Percentiles rank a stretch among this genome's conserved stretches.
Evolutionary conservation across 2,329 filamentous ascomycete genomes (phyloP).

Genomic region (Cladobotryum protrusum): DNA sequence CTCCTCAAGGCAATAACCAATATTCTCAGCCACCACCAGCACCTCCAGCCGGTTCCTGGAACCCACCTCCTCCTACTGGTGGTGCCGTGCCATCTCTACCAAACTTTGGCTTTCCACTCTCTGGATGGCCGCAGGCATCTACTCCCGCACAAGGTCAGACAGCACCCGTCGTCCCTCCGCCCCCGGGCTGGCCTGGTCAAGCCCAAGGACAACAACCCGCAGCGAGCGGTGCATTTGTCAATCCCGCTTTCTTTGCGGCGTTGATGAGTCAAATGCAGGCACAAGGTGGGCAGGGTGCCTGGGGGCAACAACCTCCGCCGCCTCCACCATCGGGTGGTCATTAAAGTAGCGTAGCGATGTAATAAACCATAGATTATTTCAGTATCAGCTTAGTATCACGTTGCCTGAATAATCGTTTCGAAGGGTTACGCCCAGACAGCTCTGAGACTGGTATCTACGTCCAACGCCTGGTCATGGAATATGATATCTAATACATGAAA

Average conservation of each 20-base stretch:
- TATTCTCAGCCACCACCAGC: slow-evolving; percentile 22
- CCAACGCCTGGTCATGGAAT: too few species aligned
- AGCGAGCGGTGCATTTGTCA: slow-evolving; percentile 43
- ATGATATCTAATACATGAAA: too few species aligned
- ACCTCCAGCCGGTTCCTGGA: slow-evolving; percentile 15
- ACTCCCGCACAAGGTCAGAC: slow-evolving; percentile 14
- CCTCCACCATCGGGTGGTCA: slow-evolving; percentile 5
- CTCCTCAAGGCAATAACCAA: slow-evolving; percentile 30
- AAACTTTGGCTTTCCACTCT: slow-evolving; percentile 39
- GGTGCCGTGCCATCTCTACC: slow-evolving; percentile 21
- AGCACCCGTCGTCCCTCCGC: slow-evolving; percentile 32
- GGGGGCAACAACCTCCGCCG: slow-evolving; percentile 7
- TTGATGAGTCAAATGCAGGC: slow-evolving; percentile 40
- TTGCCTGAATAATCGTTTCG: too few species aligned
- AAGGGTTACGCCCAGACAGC: too few species aligned
- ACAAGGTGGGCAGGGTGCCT: slow-evolving; percentile 15
- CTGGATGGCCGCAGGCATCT: slow-evolving; percentile 34
- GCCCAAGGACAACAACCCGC: slow-evolving; percentile 28
- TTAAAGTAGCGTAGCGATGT: too few species aligned
- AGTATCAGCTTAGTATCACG: too few species aligned
- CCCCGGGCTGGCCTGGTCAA: slow-evolving; percentile 29
- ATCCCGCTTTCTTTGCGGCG: slow-evolving; percentile 51
- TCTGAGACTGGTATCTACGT: too few species aligned
- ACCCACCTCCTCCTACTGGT: slow-evolving; percentile 2
- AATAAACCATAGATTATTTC: too few species aligned